Evolutionary conservation across 768 basidiomycete genomes (phyloP), one percentile per base, ranked within the genome.

Genomic region (Leccinum subgranulosum): DNA sequence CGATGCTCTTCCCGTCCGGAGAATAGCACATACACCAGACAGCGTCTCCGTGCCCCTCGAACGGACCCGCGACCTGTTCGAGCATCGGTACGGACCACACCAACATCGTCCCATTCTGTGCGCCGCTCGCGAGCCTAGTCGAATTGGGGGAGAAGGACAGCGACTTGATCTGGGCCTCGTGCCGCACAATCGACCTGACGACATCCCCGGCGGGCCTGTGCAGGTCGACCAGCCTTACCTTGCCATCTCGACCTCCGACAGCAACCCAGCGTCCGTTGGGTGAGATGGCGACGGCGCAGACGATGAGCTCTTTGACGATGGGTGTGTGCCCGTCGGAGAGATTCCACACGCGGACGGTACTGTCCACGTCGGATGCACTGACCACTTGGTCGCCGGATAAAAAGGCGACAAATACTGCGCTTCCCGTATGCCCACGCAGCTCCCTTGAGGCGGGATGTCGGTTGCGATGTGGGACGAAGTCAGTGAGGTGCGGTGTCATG

Each of bases 1-100:
- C 67, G 6, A 68, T 33, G 31, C 48, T 61, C 19, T 12, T 49
- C 29, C 61, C 66, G n/a, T 64, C 51, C 0, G 64, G 67, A 5
- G 66, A 68, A 47, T 60, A 64, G 27, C 56, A 55, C 8, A 68
- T 21, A 19, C 55, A 64, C 62, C 60, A 64, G n/a, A 68, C 57
- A 3, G 51, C 0, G 19, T 63, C 64, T 6, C 0, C 45, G 47
- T 69, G 57, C 1, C 58, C 58, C 19, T 49, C 15, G 6, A 60
- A 49, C 7, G 60, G 64, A 23, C 47, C 59, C 6, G 55, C 55
- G 4, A 60, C 11, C 25, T 23, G 47, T 28, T 52, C 15, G 17
- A 69, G 60, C 3, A 49, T 51, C 3, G 28, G 14, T 1, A 54
- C 28, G 19, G 62, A 64, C 66, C 66, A 69, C 6, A 69, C 19